Evolutionary conservation across 257 asterid genomes (phyloP).

Genomic region (Solanum sejunctum): DNA sequence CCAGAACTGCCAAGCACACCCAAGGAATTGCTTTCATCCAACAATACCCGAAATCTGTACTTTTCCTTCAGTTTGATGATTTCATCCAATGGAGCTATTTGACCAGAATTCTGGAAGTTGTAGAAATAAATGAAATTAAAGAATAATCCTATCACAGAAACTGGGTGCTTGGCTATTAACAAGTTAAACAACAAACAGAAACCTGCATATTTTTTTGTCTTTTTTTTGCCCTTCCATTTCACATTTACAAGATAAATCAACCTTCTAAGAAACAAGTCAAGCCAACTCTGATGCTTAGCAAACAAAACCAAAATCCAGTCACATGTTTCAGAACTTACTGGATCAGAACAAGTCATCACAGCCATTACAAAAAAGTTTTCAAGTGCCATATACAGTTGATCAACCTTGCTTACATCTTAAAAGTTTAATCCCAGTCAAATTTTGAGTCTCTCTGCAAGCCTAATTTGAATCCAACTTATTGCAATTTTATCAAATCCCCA

Average conservation of each 20-base stretch:
- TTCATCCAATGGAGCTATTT: slow-evolving; percentile 82
- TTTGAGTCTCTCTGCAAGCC: neutral
- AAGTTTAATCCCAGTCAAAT: neutral
- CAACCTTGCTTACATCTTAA: neutral
- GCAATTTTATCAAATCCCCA: neutral
- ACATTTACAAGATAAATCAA: neutral
- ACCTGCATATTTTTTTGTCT: neutral
- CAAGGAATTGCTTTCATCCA: slow-evolving; percentile 85
- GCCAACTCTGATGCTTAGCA: neutral
- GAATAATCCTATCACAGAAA: neutral
- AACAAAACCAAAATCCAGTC: neutral
- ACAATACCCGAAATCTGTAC: slow-evolving; percentile 70
- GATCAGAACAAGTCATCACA: neutral
- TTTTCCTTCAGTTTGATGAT: slow-evolving; percentile 77
- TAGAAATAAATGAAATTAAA: neutral
- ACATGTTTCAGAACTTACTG: neutral
- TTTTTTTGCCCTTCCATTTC: neutral
- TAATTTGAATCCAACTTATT: neutral
- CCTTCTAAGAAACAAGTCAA: neutral
- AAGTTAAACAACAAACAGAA: neutral
- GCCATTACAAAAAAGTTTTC: neutral
- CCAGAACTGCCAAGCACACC: slow-evolving; percentile 94
- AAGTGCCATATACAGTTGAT: neutral
- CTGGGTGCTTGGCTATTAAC: neutral
- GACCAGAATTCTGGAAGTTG: slow-evolving; percentile 76